These are phyloP conservation scores for Dichotomocladium elegans DNA, from an alignment of 371 early-diverging fungal species.

Conservation along the genomic window DNA sequence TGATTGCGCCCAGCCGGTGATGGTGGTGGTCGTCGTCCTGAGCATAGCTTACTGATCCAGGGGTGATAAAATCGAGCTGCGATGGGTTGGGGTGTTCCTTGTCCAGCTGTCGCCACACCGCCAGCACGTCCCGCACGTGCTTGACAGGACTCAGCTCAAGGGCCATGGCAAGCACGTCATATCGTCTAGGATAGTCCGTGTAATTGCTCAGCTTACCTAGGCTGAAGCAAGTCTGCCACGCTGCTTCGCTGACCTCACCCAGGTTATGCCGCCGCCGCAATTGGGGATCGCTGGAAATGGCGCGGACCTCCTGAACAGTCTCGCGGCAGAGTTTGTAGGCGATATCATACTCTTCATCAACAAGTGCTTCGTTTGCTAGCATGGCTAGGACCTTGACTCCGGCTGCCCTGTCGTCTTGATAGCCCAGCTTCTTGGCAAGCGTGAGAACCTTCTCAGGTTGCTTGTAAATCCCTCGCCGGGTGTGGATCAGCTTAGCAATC, in stretches of 20 bases:
- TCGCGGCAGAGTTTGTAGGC: conserved; percentile 52
- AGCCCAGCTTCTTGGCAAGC: conserved; percentile 59
- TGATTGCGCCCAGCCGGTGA: background rate
- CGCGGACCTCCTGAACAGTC: conserved; percentile 33
- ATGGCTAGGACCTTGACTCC: conserved; percentile 53
- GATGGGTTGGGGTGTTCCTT: conserved; percentile 18
- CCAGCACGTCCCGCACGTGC: conserved; percentile 49
- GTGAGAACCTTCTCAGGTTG: conserved; percentile 52
- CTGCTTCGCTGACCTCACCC: conserved; percentile 47
- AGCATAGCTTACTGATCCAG: background rate
- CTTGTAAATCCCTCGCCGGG: conserved; percentile 47
- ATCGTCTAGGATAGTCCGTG: conserved; percentile 39
- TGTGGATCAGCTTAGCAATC: conserved; percentile 54
- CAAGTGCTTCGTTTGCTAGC: conserved; percentile 59
- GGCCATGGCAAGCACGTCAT: conserved; percentile 60
- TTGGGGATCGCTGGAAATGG: conserved; percentile 4
- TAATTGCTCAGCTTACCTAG: conserved; percentile 44
- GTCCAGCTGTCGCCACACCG: conserved; percentile 56
- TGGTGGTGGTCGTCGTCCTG: background rate
- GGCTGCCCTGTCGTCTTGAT: conserved; percentile 41
- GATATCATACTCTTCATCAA: conserved; percentile 45
- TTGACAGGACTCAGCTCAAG: conserved; percentile 58
- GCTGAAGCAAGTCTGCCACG: conserved; percentile 56
- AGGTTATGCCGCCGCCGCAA: background rate
- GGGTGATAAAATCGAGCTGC: background rate